Percentiles rank a stretch among this genome's conserved stretches.
Evolutionary conservation across 108 stramenopile species (phyloP).

Genomic region (Skeletonema grethae): DNA sequence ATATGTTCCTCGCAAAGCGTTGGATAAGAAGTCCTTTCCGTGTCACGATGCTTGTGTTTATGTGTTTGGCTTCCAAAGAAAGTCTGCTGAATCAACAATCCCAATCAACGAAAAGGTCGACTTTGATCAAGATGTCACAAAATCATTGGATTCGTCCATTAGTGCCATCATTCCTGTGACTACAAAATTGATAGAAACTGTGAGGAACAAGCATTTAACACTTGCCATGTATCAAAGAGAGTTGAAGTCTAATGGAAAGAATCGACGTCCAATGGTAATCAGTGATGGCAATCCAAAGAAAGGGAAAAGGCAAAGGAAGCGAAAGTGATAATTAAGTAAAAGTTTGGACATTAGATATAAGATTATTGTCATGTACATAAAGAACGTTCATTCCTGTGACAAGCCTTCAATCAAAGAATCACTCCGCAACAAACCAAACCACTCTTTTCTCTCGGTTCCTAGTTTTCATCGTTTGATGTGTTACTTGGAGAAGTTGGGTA

Average conservation of each 20-base stretch:
- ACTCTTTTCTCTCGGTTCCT: background rate
- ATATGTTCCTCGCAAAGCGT: slow-evolving; percentile 86
- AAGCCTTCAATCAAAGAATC: no score
- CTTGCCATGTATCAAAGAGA: background rate
- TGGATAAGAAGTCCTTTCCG: slow-evolving; percentile 86
- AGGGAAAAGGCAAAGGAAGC: background rate
- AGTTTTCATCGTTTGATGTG: background rate
- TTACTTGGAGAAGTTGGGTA: no score
- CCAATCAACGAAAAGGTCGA: background rate
- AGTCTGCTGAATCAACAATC: background rate
- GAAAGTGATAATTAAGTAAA: background rate
- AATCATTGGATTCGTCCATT: background rate
- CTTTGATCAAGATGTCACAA: background rate
- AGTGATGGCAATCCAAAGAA: no score
- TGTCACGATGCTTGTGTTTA: slow-evolving; percentile 90
- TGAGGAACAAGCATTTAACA: slow-evolving; percentile 12
- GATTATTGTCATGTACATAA: no score
- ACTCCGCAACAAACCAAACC: no score
- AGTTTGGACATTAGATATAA: no score
- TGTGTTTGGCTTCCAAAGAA: slow-evolving; percentile 60
- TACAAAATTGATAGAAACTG: slow-evolving; percentile 7
- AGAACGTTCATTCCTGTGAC: no score
- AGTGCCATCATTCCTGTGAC: slow-evolving; percentile 19
- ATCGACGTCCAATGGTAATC: no score
- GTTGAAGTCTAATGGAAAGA: background rate